Percentiles rank a stretch among this genome's conserved stretches.
Evolutionary conservation across 2,329 filamentous ascomycete species (phyloP).

Genomic region (Cladobotryum protrusum): DNA sequence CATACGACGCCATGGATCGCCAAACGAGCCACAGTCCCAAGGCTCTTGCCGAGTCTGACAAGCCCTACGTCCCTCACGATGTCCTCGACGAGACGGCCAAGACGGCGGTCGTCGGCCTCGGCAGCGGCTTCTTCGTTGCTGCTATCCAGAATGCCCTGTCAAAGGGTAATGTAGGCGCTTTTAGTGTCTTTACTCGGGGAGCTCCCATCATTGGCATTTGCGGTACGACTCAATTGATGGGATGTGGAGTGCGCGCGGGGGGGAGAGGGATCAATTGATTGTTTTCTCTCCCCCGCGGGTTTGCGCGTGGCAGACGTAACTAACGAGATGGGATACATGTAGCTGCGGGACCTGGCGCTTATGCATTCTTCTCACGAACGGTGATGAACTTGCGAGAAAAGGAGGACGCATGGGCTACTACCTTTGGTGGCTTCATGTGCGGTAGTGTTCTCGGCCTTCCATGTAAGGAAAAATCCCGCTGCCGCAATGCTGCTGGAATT

Average conservation of each 20-base stretch:
- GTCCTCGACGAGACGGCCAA: conserved; percentile 62
- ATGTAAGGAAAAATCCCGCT: conserved; percentile 45
- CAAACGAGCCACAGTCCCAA: conserved; percentile 21
- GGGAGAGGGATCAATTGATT: neutral
- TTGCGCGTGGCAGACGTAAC: neutral
- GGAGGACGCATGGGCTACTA: conserved; percentile 70
- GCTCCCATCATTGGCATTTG: conserved; percentile 62
- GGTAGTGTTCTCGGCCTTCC: conserved; percentile 67
- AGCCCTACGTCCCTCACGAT: conserved; percentile 65
- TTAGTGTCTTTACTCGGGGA: conserved; percentile 73
- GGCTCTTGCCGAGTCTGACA: conserved; percentile 19
- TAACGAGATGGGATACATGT: conserved; percentile 32
- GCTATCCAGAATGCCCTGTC: conserved; percentile 82
- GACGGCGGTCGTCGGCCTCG: conserved; percentile 58
- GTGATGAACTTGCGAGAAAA: conserved; percentile 80
- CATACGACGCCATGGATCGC: conserved; percentile 28
- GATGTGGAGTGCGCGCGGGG: neutral
- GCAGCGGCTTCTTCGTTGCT: conserved; percentile 64
- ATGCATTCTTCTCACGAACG: conserved; percentile 69
- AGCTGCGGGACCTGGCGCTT: conserved; percentile 57
- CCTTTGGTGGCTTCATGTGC: conserved; percentile 68
- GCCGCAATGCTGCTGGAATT: neutral
- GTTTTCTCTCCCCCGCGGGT: neutral
- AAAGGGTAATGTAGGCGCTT: conserved; percentile 72
- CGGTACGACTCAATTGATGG: conserved; percentile 21